Base-by-base conservation (phyloP, 129 eudicot genomes). In the Apium graveolens region DNA sequence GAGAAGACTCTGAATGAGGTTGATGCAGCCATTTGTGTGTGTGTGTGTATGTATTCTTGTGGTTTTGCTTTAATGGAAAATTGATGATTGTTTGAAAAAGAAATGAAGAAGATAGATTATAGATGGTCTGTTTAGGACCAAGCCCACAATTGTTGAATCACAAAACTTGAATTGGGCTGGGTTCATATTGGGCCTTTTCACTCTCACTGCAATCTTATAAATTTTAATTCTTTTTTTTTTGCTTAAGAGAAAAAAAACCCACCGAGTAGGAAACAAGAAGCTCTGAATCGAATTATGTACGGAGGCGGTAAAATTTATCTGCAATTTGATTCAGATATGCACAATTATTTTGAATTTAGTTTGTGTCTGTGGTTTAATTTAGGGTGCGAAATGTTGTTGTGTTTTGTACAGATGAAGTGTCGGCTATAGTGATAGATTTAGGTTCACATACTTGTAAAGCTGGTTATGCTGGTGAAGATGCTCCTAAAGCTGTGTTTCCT, bases 371-470 rank as follows among this genome's bases (percentile, higher is more conserved):
- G 3, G 76, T 73, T 10, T 73, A 73, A 73, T 41, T 73, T 73
- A 46, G 55, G 41, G 41, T 42, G 45, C 11, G 45, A 42, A 42
- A 44, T 44, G 0, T 3, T 21, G 13, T 26, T 77, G 14, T 80
- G 75, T 57, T 83, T 79, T 74, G 46, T 18, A 31, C 87, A 95
- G 99, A 95, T 85, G 99, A 95, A 86, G 99, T 95, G 34, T 95
- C 99, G 32, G 99, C 99, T 9, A 84, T 95, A 68, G 97, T 95
- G 35, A 86, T 92, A n/a, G 99, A 95, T 83, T 83, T 95, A 82
- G 99, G 99, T 38, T 91, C 94, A 29, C 94, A 92, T 74, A 91
- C 99, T 12, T 95, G 99, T 88, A 95, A 95, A 91, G 99, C 97
- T 84, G 99, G 97, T 62, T 95, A 92, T 53, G 96, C 99, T 32